Percentiles rank a stretch among this genome's conserved stretches.
Conservation (phyloP, 345 rosid species). For the Arabidopsis thaliana region DNA sequence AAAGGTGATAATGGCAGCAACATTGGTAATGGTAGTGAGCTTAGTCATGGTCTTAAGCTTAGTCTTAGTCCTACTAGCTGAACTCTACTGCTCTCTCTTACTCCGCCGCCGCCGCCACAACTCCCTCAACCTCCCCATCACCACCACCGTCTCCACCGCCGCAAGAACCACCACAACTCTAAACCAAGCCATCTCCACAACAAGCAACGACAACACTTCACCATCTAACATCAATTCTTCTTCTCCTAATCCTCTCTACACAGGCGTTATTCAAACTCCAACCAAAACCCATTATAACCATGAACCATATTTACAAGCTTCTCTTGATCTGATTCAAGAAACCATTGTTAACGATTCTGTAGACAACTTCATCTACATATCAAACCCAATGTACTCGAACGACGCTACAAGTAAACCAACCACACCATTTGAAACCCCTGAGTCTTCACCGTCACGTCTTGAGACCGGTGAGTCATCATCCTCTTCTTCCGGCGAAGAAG, state of each 20-base stretch:
- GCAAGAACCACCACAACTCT: constrained; percentile 35
- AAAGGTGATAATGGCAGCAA: constrained; percentile 85
- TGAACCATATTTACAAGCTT: constrained; percentile 18
- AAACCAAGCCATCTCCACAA: constrained; percentile 27
- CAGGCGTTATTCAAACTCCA: constrained; percentile 75
- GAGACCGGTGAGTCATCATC: constrained; percentile 53
- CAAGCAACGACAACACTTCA: constrained; percentile 9
- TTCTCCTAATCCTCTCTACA: constrained; percentile 51
- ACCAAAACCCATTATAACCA: constrained; percentile 43
- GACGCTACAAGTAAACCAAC: constrained; percentile 46
- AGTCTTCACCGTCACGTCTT: constrained; percentile 75
- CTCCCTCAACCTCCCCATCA: constrained; percentile 39
- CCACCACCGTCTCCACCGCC: constrained; percentile 34
- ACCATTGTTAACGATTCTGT: constrained; percentile 30
- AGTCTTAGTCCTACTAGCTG: constrained; percentile 75
- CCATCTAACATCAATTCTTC: constrained; percentile 39
- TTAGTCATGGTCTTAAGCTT: constrained; percentile 75
- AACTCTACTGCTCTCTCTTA: constrained; percentile 85
- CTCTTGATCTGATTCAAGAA: constrained; percentile 46
- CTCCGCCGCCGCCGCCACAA: constrained; percentile 58
- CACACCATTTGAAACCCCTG: constrained; percentile 85
- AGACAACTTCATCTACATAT: constrained; percentile 68
- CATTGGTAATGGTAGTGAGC: constrained; percentile 76
- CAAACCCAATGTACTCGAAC: constrained; percentile 83
- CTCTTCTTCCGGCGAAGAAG: constrained; percentile 38